Base-by-base conservation (phyloP, 345 rosid genomes). In the Clausena lansium region DNA sequence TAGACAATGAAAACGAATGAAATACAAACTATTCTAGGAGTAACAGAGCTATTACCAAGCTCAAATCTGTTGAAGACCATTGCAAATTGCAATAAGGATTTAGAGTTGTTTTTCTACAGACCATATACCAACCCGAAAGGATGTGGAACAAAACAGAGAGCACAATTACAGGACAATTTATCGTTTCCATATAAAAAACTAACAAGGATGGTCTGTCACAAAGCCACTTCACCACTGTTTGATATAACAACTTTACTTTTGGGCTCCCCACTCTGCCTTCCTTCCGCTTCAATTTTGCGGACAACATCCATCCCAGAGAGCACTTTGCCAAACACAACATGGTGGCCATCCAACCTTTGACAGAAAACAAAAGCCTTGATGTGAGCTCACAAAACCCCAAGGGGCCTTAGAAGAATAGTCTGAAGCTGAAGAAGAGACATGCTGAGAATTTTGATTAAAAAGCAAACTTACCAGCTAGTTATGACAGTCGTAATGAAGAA, bases 241-340 rank as follows among this genome's bases (percentile, higher is more conserved):
- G 81, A 83, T 79, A 94, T 85, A 72, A 85, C 70, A 24, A 92
- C 97, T 83, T 84, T 84, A 57, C 82, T 87, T 85, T 88, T 92
- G 7, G 99, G 97, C 60, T 77, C 85, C 68, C 97, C 98, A 63
- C 82, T 89, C 73, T 77, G 79, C 78, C 74, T 82, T 27, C 99
- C 99, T 82, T 90, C 86, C 5, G 93, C 92, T 88, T 96, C 99
- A n/a, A 96, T 81, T 89, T 89, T 91, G 77, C 75, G 77, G 33
- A 94, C 93, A 3, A 92, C 89, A 75, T 96, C 98, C 97, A 96
- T 89, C 32, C 98, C 99, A 1, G 97, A 84, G 25, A 96, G 58
- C 70, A 94, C 99, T 86, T 92, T 91, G 41, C 99, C 98, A 59
- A 96, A 93, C 50, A 96, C 97, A 38, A 93, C 97, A 35, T 96